Base-by-base conservation (phyloP, 768 basidiomycete genomes). In the Pleurotus pulmonarius region DNA sequence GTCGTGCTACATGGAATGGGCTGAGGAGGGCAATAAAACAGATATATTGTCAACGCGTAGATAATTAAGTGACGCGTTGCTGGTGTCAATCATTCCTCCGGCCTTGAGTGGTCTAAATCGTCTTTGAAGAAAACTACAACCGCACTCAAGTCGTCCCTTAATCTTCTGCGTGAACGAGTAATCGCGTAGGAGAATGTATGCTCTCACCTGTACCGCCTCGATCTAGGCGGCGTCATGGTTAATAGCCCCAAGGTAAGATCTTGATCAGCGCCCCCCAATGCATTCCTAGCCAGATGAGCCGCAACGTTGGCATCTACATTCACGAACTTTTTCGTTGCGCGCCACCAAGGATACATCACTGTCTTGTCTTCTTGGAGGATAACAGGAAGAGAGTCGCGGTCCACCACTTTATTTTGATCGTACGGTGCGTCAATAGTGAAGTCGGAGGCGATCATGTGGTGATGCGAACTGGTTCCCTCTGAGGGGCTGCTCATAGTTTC, bases 241-340 rank as follows among this genome's bases (percentile, higher is more conserved):
- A 81, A 55, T 49, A 84, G 63, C 0, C 75, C 71, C 18, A 64
- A 65, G 45, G 69, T 69, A 45, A 79, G 64, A 59, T 80, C 74
- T 15, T 60, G 48, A 63, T 81, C 70, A 4, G 75, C 78, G 1
- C 83, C 83, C 4, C 82, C 81, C 0, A 85, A 67, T 2, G 80
- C 80, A 59, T 84, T 85, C 52, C 81, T 68, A 25, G 77, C 67
- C 29, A 86, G 59, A 65, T 85, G 82, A 2, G 73, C 75, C 0
- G 76, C 74, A 16, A 74, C 75, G 57, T 81, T 82, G 16, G 58
- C 61, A 59, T 80, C 75, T 45, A 67, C 63, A 58, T 70, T 69
- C 46, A 76, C 63, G 56, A 80, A 80, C 29, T 53, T 64, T 62
- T 80, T 76, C 53, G 71, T 59, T 24, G 67, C 61, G 22, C 68